Evolutionary conservation across 164 flowering plant species (phyloP).

Genomic region (Akebia trifoliata): DNA sequence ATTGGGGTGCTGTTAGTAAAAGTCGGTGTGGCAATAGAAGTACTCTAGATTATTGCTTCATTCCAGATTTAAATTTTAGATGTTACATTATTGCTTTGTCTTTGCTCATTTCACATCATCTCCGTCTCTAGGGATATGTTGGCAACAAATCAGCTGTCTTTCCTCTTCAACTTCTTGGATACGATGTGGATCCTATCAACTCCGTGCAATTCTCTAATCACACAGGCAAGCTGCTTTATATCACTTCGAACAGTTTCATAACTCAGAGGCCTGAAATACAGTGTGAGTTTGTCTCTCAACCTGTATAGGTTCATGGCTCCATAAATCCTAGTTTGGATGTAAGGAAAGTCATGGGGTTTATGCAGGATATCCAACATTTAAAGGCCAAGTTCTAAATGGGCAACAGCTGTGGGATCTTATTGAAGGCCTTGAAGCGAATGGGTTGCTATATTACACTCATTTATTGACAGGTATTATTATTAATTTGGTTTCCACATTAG

Average conservation of each 20-base stretch:
- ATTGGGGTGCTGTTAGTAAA: too few species aligned
- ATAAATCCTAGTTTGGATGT: conserved; percentile 17
- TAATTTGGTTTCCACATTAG: neutral
- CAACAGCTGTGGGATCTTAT: conserved; percentile 84
- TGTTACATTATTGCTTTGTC: too few species aligned
- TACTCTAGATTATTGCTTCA: too few species aligned
- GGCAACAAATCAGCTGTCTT: conserved; percentile 99
- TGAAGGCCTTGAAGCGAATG: conserved; percentile 91
- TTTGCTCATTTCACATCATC: neutral
- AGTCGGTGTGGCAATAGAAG: too few species aligned
- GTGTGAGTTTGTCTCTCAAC: conserved; percentile 37
- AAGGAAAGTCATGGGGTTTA: conserved; percentile 11
- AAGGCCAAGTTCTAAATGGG: conserved; percentile 96
- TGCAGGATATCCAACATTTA: conserved; percentile 95
- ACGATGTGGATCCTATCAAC: conserved; percentile 96
- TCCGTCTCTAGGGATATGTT: conserved; percentile 71
- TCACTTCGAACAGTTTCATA: conserved; percentile 37
- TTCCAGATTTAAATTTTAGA: too few species aligned
- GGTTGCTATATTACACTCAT: conserved; percentile 82
- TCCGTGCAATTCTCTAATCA: conserved; percentile 99
- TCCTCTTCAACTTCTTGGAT: conserved; percentile 93
- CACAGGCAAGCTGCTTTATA: conserved; percentile 90
- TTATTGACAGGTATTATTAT: conserved; percentile 72
- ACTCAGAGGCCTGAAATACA: conserved; percentile 41
- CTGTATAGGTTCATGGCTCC: conserved; percentile 36